Conservation (phyloP, 2,329 filamentous ascomycete species). For the Aspergillus sp. region DNA sequence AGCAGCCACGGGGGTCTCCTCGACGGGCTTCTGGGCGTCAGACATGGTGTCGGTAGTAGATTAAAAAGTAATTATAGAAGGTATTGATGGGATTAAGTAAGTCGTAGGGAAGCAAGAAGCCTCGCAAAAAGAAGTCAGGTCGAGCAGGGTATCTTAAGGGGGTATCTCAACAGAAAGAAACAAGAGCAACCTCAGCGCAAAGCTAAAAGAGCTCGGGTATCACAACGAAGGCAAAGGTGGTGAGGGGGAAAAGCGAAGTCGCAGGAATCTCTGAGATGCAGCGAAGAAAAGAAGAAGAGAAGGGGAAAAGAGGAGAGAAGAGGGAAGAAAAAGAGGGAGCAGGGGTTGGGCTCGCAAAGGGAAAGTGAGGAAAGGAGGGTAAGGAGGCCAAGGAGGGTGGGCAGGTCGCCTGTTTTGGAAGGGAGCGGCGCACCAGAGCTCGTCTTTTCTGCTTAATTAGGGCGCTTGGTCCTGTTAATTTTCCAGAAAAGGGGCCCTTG, state of each 20-base stretch:
- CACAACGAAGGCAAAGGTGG: slow-evolving; percentile 29
- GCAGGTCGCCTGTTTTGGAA: slow-evolving; percentile 18
- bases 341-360: slow-evolving; percentile 5
- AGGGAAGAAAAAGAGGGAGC: slow-evolving; percentile 24
- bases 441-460: background rate
- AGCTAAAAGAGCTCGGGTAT: slow-evolving; percentile 41
- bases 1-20: slow-evolving; percentile 53
- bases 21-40: slow-evolving; percentile 70
- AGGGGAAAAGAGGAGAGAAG: slow-evolving; percentile 26
- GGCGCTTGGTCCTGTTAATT: background rate
- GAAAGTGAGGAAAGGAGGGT: slow-evolving; percentile 13
- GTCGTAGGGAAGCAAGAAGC: slow-evolving; percentile 18
- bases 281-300: slow-evolving; percentile 24
- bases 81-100: slow-evolving; percentile 20
- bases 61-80: slow-evolving; percentile 22
- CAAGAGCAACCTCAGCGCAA: slow-evolving; percentile 30
- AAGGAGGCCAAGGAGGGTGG: slow-evolving; percentile 13
- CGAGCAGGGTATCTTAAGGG: slow-evolving; percentile 27
- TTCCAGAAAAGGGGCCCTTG: background rate
- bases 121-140: slow-evolving; percentile 18
- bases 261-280: slow-evolving; percentile 15
- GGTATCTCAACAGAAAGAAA: slow-evolving; percentile 37
- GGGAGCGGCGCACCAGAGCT: slow-evolving; percentile 20
- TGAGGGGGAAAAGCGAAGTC: slow-evolving; percentile 17
- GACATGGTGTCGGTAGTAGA: slow-evolving; percentile 59